A percentile compares a stretch with the other conserved stretches of the same genome.
phyloP scores from a whole-genome alignment of 2,329 filamentous ascomycete genomes.

The Neodidymelliopsis sp. region DNA sequence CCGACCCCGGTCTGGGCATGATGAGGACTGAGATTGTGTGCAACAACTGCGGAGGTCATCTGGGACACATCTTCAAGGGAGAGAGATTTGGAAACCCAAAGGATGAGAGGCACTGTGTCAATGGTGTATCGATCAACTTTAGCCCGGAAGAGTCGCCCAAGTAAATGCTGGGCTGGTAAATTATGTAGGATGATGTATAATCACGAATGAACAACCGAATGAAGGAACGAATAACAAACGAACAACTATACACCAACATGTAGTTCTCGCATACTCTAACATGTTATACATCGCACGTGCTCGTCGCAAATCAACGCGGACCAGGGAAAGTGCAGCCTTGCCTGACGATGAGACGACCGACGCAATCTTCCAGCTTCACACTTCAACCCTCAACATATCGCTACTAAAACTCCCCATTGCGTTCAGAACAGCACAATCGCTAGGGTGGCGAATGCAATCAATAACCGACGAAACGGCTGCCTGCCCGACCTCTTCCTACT shows the following conservation, averaged over 20 bases:
- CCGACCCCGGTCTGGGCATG: conserved; percentile 82
- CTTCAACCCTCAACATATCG: no score
- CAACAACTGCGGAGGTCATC: conserved; percentile 89
- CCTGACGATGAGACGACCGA: no score
- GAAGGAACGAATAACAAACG: background rate
- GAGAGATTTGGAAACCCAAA: conserved; percentile 85
- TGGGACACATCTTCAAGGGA: conserved; percentile 92
- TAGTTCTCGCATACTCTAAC: no score
- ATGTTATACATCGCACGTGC: no score
- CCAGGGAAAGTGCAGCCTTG: no score
- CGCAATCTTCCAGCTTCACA: no score
- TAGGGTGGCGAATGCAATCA: conserved; percentile 13
- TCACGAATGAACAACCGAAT: conserved; percentile 53
- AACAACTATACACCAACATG: no score
- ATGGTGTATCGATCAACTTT: conserved; percentile 90
- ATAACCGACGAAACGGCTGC: conserved; percentile 7
- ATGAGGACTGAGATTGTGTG: conserved; percentile 91
- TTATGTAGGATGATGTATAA: no score
- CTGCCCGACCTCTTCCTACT: background rate
- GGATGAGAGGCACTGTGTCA: conserved; percentile 96
- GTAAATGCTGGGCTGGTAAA: no score
- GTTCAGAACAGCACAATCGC: no score
- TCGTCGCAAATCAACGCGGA: no score
- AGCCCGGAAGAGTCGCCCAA: conserved; percentile 65
- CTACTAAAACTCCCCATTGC: no score